Evolutionary conservation across 139 green algal genomes (phyloP).

Genomic region (Coelastrella sp.): DNA sequence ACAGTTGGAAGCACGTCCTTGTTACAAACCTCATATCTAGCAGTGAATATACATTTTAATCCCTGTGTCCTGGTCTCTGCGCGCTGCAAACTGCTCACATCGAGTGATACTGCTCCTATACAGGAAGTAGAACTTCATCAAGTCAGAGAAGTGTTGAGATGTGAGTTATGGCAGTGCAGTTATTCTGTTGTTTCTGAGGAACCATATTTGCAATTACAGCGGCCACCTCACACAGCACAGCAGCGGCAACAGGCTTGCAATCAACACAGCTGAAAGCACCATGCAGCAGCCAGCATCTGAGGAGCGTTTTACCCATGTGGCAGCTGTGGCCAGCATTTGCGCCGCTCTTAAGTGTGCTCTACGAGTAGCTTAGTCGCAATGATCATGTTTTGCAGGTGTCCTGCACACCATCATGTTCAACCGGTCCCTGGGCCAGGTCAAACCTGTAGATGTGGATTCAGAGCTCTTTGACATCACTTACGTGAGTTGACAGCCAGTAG

Average conservation of each 20-base stretch:
- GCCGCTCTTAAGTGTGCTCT: no score
- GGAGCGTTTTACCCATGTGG: no score
- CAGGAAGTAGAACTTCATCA: slow-evolving; percentile 86
- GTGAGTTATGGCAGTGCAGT: slow-evolving; percentile 58
- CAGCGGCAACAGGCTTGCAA: no score
- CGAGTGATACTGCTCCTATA: background rate
- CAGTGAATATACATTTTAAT: no score
- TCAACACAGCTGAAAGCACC: no score
- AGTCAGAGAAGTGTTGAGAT: slow-evolving; percentile 84
- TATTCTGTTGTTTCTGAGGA: background rate
- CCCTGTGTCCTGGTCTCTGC: background rate
- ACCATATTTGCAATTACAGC: no score
- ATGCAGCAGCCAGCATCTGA: no score
- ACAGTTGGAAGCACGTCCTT: background rate
- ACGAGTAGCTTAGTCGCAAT: no score
- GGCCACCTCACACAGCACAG: no score
- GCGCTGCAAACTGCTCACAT: background rate
- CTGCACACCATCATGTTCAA: slow-evolving; percentile 97
- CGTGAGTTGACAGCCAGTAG: slow-evolving; percentile 60
- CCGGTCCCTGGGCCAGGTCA: slow-evolving; percentile 86
- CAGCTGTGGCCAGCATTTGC: no score
- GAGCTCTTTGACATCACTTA: slow-evolving; percentile 97
- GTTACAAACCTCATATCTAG: background rate
- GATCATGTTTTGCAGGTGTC: slow-evolving; percentile 61
- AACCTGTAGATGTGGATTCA: slow-evolving; percentile 86